Percentiles rank a stretch among this genome's conserved stretches.
Evolutionary conservation across 2,329 filamentous ascomycete genomes (phyloP).

Genomic region (Fusarium pininemorale): DNA sequence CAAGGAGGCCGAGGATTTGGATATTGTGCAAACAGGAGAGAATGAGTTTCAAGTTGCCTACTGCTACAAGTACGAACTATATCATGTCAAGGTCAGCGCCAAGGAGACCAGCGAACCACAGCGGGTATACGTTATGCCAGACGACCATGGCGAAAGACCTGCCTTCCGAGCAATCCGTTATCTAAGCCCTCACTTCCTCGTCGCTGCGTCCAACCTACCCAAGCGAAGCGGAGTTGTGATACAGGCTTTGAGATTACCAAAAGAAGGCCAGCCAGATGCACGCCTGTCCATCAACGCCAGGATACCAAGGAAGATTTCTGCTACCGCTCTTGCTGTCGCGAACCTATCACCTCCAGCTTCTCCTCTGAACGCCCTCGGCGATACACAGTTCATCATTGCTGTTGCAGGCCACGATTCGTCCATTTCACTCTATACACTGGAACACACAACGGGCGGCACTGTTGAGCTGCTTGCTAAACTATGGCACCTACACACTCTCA

Average conservation of each 20-base stretch:
- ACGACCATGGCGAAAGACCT: conserved; percentile 58
- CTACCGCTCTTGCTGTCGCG: conserved; percentile 80
- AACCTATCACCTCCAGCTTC: conserved; percentile 68
- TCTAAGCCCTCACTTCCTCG: conserved; percentile 64
- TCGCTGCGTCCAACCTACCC: conserved; percentile 68
- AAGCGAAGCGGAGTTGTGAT: conserved; percentile 66
- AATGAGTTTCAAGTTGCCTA: conserved; percentile 78
- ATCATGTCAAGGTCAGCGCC: conserved; percentile 66
- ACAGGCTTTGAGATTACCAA: conserved; percentile 64
- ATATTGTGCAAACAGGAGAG: conserved; percentile 69
- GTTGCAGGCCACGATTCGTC: conserved; percentile 83
- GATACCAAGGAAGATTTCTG: conserved; percentile 74
- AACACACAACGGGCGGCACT: conserved; percentile 64
- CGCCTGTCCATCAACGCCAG: conserved; percentile 62
- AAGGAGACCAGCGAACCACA: conserved; percentile 59
- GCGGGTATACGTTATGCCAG: conserved; percentile 65
- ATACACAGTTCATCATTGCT: conserved; percentile 82
- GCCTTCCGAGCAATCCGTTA: conserved; percentile 68
- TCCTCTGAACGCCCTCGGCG: conserved; percentile 61
- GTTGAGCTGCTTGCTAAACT: conserved; percentile 63
- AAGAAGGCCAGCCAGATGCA: conserved; percentile 50
- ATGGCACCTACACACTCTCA: conserved; percentile 62
- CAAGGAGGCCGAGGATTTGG: conserved; percentile 73
- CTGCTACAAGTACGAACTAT: conserved; percentile 80
- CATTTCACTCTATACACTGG: conserved; percentile 79